A percentile compares a stretch with the other conserved stretches of the same genome.
These are phyloP conservation scores for Moricandia arvensis DNA, from an alignment of 345 rosid genomes.

Conservation along the genomic window DNA sequence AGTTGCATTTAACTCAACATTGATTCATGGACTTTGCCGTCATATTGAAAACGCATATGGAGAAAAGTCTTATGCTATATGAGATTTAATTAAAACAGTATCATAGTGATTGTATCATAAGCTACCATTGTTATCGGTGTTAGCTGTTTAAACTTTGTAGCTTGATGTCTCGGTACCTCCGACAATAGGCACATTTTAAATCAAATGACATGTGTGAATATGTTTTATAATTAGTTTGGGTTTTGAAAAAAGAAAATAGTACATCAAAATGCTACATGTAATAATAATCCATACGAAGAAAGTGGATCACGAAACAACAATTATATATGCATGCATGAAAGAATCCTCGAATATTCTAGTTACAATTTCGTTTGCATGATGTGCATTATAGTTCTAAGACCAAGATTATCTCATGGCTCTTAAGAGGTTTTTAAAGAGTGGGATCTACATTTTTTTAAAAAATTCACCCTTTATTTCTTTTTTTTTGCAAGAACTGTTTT, in stretches of 20 bases:
- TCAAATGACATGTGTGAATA: background rate
- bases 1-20: background rate
- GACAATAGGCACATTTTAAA: background rate
- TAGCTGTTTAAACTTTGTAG: background rate
- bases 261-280: background rate
- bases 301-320: constrained; percentile 15
- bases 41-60: background rate
- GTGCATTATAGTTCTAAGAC: background rate
- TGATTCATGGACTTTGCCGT: background rate
- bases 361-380: constrained; percentile 3
- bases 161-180: background rate
- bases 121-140: background rate
- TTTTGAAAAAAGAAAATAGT: background rate
- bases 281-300: background rate
- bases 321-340: constrained; percentile 8
- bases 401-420: no score
- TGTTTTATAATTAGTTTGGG: background rate
- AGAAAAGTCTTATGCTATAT: background rate
- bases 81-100: background rate
- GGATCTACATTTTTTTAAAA: no score
- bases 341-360: constrained; percentile 26
- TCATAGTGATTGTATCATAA: background rate
- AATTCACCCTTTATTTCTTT: no score
- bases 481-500: no score
- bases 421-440: no score